A percentile compares a stretch with the other conserved stretches of the same genome.
Conservation (phyloP, 148 eudicot species). For the Nepenthes gracilis region DNA sequence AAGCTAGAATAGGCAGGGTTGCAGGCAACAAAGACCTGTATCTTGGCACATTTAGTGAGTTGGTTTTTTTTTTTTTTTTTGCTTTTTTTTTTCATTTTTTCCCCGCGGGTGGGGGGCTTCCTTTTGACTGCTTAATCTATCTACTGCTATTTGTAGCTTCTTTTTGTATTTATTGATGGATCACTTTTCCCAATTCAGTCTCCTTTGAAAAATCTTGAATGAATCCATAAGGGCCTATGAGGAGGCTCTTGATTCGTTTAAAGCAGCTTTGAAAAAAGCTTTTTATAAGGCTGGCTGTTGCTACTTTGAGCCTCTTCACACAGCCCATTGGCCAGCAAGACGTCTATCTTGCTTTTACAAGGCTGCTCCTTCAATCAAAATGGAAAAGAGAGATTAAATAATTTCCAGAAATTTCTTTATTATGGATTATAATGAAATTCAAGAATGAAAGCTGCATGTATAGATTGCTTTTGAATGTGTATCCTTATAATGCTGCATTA, state of each 20-base stretch:
- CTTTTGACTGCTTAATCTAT: background rate
- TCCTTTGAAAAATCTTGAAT: background rate
- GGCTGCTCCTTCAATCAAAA: conserved; percentile 20
- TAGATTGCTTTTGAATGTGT: too few relatives aligned
- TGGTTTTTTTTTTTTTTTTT: background rate
- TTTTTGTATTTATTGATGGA: background rate
- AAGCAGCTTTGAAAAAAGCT: conserved; percentile 10
- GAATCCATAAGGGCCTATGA: background rate
- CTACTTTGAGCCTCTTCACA: conserved; percentile 1
- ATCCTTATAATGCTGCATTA: background rate
- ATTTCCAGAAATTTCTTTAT: too few relatives aligned
- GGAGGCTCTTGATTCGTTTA: background rate
- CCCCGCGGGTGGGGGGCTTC: too few relatives aligned
- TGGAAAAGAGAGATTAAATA: background rate
- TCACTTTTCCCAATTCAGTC: background rate
- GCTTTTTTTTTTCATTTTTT: background rate
- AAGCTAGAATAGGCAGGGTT: conserved; percentile 90
- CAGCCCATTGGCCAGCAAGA: background rate
- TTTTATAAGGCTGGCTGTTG: background rate
- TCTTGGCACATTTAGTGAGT: conserved; percentile 88
- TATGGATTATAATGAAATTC: too few relatives aligned
- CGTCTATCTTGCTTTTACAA: conserved; percentile 18
- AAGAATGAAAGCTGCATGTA: too few relatives aligned
- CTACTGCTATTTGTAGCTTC: background rate
- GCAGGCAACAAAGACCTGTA: conserved; percentile 96